These are phyloP conservation scores for Phytopythium boreale DNA, from an alignment of 352 stramenopile genomes.

Conservation along the genomic window DNA sequence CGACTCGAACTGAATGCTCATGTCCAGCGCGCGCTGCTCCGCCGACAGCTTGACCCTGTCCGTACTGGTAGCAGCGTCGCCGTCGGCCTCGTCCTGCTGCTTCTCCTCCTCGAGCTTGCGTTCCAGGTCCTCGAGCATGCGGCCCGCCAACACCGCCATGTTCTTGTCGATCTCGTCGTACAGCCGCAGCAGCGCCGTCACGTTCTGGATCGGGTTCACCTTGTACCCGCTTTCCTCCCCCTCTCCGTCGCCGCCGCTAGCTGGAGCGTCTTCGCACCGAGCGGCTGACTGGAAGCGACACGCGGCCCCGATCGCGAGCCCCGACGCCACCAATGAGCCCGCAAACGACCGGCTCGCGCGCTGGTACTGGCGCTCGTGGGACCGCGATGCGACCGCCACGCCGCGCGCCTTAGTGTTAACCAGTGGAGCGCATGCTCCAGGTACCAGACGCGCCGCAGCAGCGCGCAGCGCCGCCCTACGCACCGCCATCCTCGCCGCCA, in stretches of 20 bases:
- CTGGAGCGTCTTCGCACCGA: constrained; percentile 18
- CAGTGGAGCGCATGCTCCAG: neutral
- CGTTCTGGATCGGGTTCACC: constrained; percentile 71
- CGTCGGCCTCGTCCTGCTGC: neutral
- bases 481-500: constrained; percentile 1
- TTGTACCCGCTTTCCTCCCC: constrained; percentile 27
- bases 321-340: constrained; percentile 4
- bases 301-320: neutral
- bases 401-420: neutral
- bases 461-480: constrained; percentile 5
- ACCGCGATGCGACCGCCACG: neutral
- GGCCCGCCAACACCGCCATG: constrained; percentile 71
- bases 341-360: neutral
- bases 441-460: neutral
- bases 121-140: constrained; percentile 67
- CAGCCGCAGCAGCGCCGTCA: constrained; percentile 60
- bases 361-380: neutral
- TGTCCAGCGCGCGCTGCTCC: constrained; percentile 72
- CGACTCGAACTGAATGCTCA: constrained; percentile 81
- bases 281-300: neutral
- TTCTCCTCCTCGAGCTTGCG: constrained; percentile 31
- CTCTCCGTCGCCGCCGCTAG: neutral
- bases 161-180: constrained; percentile 86
- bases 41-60: constrained; percentile 47
- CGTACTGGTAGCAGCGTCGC: neutral